Evolutionary conservation across 140 eudicot species (phyloP).

Genomic region (Anethum foeniculum): DNA sequence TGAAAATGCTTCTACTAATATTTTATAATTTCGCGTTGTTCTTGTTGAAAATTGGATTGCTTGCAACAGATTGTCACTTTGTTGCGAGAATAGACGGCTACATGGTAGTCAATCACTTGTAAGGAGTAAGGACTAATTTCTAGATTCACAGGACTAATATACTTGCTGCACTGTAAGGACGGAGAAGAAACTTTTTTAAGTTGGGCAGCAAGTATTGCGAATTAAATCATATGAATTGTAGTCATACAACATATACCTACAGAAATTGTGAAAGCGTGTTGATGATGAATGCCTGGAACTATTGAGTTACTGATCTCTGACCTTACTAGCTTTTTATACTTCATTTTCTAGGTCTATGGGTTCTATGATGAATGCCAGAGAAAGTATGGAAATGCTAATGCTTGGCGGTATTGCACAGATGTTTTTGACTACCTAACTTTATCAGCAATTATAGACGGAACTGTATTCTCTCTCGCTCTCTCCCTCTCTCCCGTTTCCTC

Average conservation of each 20-base stretch:
- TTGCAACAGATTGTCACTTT: background rate
- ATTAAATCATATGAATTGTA: background rate
- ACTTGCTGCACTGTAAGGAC: background rate
- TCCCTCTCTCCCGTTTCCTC: slow-evolving; percentile 1
- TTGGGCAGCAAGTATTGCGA: background rate
- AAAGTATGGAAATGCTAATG: slow-evolving; percentile 98
- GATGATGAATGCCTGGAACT: background rate
- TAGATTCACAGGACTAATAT: background rate
- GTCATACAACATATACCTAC: background rate
- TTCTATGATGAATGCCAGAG: slow-evolving; percentile 97
- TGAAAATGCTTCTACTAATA: background rate
- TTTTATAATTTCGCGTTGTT: background rate
- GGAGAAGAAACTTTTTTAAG: background rate
- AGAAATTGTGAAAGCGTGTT: background rate
- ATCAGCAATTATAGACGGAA: slow-evolving; percentile 96
- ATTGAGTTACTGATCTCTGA: background rate
- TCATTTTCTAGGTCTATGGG: slow-evolving; percentile 68
- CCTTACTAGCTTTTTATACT: background rate
- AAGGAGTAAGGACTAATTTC: background rate
- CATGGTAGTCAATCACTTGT: background rate
- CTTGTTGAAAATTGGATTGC: background rate
- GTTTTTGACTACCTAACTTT: slow-evolving; percentile 91
- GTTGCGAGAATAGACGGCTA: background rate
- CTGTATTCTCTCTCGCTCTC: slow-evolving; percentile 42
- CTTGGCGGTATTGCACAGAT: slow-evolving; percentile 99